These are phyloP conservation scores for Catharanthus roseus DNA, from an alignment of 257 asterid genomes.

Conservation along the genomic window DNA sequence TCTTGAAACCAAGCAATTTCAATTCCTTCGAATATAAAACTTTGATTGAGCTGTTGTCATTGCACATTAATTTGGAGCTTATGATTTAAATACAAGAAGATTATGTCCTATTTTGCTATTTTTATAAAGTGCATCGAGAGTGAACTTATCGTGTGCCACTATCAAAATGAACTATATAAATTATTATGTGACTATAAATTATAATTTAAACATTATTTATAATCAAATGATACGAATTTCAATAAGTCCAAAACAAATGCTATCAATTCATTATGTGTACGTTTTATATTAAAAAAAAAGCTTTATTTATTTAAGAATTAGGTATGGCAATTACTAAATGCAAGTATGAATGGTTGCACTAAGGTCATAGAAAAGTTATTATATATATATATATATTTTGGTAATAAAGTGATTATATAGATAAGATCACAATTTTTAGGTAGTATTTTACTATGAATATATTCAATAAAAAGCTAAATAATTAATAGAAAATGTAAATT, in stretches of 20 bases:
- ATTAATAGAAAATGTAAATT: constrained; percentile 9
- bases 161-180: constrained; percentile 23
- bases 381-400: no score
- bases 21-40: constrained; percentile 9
- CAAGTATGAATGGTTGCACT: no score
- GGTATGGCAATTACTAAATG: no score
- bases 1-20: constrained; percentile 15
- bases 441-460: not conserved
- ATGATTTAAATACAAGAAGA: constrained; percentile 26
- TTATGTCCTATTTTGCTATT: not conserved
- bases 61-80: constrained; percentile 44
- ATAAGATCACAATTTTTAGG: constrained; percentile 24
- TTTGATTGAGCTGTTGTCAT: constrained; percentile 18
- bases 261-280: no score
- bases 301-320: no score
- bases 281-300: constrained; percentile 6
- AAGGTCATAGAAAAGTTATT: not conserved
- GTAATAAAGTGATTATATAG: constrained; percentile 21
- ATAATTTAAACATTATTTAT: not conserved
- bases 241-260: constrained; percentile 23
- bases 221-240: constrained; percentile 47
- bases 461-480: constrained; percentile 9
- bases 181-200: not conserved
- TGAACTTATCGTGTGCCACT: constrained; percentile 60
- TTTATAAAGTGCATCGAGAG: constrained; percentile 11